Percentiles rank a stretch among this genome's conserved stretches.
Conservation (phyloP, 345 rosid species). For the Gossypium longicalyx region DNA sequence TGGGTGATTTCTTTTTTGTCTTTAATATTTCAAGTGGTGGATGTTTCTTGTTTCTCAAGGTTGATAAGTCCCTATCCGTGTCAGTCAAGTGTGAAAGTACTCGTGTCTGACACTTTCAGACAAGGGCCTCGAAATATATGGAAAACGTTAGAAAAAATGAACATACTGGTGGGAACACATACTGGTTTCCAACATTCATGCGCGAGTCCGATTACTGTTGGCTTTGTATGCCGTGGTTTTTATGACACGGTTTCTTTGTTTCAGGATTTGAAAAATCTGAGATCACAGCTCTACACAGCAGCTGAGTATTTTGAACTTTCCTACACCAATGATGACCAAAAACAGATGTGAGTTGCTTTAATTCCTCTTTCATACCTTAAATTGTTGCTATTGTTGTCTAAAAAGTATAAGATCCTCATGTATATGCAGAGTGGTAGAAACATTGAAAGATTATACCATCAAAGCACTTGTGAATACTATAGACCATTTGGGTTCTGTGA, state of each 20-base stretch:
- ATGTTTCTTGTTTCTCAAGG: not conserved
- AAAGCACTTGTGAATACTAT: conserved; percentile 92
- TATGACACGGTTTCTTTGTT: not conserved
- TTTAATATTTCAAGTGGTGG: not conserved
- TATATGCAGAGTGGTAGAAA: conserved; percentile 75
- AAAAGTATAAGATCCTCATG: conserved; percentile 7
- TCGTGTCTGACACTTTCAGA: too few relatives aligned
- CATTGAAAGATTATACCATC: conserved; percentile 83
- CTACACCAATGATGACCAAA: conserved; percentile 72
- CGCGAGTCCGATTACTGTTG: too few relatives aligned
- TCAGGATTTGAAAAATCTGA: conserved; percentile 82
- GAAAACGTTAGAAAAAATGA: too few relatives aligned
- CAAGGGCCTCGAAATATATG: too few relatives aligned
- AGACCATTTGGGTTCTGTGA: conserved; percentile 92
- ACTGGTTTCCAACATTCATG: too few relatives aligned
- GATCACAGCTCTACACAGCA: conserved; percentile 86
- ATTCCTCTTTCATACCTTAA: not conserved
- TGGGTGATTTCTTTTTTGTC: not conserved
- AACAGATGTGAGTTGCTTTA: conserved; percentile 58
- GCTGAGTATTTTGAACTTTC: conserved; percentile 92
- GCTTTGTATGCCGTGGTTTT: not conserved
- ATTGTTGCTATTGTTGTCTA: not conserved
- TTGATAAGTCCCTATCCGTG: not conserved
- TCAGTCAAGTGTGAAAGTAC: not conserved
- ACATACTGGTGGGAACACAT: too few relatives aligned